These are phyloP conservation scores for Suillus plorans DNA, from an alignment of 768 basidiomycete genomes.

Conservation along the genomic window DNA sequence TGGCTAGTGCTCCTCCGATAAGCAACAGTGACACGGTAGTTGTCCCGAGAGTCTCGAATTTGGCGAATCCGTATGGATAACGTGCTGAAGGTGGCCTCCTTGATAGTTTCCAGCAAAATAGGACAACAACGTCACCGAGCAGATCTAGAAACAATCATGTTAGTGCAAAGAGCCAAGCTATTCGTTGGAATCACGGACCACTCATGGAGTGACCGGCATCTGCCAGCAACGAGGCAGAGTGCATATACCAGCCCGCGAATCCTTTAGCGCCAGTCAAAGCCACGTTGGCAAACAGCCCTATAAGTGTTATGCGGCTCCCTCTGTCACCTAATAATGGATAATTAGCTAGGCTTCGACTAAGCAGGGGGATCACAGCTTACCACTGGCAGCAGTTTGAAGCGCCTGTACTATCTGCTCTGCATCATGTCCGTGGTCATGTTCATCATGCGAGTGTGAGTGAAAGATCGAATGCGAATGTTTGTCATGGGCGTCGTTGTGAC, in stretches of 20 bases:
- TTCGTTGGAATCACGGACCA: constrained; percentile 47
- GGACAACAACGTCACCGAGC: constrained; percentile 87
- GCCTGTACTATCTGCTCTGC: constrained; percentile 70
- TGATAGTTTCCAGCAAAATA: constrained; percentile 86
- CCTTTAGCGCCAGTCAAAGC: constrained; percentile 83
- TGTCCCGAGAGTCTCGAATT: constrained; percentile 96
- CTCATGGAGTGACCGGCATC: constrained; percentile 92
- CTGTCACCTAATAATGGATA: constrained; percentile 60
- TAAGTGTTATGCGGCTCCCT: constrained; percentile 80
- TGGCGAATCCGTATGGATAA: constrained; percentile 89
- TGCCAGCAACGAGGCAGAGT: constrained; percentile 87
- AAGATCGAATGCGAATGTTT: constrained; percentile 63
- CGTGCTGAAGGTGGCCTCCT: constrained; percentile 73
- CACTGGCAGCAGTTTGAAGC: constrained; percentile 60
- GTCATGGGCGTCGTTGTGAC: constrained; percentile 34
- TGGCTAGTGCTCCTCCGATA: constrained; percentile 78
- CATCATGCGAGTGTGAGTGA: constrained; percentile 65
- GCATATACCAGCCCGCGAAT: constrained; percentile 83
- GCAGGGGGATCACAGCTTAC: constrained; percentile 36
- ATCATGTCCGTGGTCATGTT: constrained; percentile 57
- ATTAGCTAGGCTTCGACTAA: background rate
- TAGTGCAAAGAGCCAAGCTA: constrained; percentile 7
- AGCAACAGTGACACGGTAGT: constrained; percentile 85
- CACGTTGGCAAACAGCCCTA: constrained; percentile 83
- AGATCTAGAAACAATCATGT: constrained; percentile 50